phyloP scores from a whole-genome alignment of 2,329 filamentous ascomycete species.

The Phialophora expanda region DNA sequence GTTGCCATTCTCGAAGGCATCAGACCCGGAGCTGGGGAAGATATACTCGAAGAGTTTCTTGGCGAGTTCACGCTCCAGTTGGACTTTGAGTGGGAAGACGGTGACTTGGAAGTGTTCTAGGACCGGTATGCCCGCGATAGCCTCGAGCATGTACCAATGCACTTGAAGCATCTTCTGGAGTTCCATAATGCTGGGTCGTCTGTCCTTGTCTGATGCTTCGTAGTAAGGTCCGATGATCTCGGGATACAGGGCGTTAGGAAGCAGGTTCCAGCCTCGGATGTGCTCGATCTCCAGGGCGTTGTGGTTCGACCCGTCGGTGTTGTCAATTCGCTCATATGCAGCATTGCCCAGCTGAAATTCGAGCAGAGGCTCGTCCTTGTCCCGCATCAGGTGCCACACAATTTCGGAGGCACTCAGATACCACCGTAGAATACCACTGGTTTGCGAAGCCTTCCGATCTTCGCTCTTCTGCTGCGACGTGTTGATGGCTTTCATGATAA shows the following conservation, averaged over 20 bases:
- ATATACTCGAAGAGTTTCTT: conserved; percentile 96
- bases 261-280: conserved; percentile 84
- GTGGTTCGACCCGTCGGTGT: conserved; percentile 93
- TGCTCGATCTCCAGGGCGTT: conserved; percentile 89
- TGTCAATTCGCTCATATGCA: conserved; percentile 93
- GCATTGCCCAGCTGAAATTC: conserved; percentile 92
- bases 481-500: conserved; percentile 99
- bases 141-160: conserved; percentile 98
- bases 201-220: conserved; percentile 63
- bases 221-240: conserved; percentile 93
- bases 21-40: conserved; percentile 78
- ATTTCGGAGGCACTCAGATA: conserved; percentile 94
- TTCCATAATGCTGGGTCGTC: conserved; percentile 26
- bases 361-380: conserved; percentile 83
- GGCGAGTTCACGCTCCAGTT: conserved; percentile 89
- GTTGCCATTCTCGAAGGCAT: conserved; percentile 54
- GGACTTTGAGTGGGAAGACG: conserved; percentile 88
- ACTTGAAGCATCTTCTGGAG: conserved; percentile 80
- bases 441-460: conserved; percentile 70
- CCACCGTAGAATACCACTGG: conserved; percentile 83
- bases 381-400: conserved; percentile 93
- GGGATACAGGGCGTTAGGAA: conserved; percentile 89
- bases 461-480: conserved; percentile 87
- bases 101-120: conserved; percentile 97
- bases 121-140: conserved; percentile 95